Conservation (phyloP, 1,139 yeast species). For the Zygoascus hellenicus region DNA sequence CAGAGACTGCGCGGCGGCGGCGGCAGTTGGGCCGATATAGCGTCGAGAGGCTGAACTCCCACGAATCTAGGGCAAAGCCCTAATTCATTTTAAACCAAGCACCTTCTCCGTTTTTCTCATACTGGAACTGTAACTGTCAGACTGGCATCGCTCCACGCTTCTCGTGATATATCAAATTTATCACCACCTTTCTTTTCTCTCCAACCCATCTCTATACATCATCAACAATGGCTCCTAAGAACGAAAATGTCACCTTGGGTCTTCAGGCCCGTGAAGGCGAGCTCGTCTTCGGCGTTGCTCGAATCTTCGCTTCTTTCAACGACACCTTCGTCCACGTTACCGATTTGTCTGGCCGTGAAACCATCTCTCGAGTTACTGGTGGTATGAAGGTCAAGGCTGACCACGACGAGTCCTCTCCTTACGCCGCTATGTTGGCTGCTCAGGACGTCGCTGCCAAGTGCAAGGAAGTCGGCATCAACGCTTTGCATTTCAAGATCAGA, state of each 20-base stretch:
- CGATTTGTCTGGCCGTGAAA: conserved; percentile 99
- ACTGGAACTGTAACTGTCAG: not conserved
- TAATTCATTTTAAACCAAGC: not conserved
- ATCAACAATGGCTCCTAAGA: conserved; percentile 10
- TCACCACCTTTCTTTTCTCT: not conserved
- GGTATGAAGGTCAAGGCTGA: conserved; percentile 99
- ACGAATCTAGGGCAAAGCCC: conserved; percentile 4
- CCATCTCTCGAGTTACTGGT: conserved; percentile 99
- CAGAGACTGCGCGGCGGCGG: too few relatives aligned
- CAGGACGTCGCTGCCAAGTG: conserved; percentile 99
- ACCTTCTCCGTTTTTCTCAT: not conserved
- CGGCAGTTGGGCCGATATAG: too few relatives aligned
- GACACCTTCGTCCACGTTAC: conserved; percentile 99
- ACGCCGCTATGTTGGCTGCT: conserved; percentile 99
- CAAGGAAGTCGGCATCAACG: conserved; percentile 99
- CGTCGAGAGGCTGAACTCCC: too few relatives aligned
- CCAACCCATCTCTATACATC: conserved; percentile 2
- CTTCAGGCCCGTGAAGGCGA: conserved; percentile 91
- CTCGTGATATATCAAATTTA: too few relatives aligned
- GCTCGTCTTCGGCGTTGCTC: conserved; percentile 99
- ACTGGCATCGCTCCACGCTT: too few relatives aligned
- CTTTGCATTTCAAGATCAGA: conserved; percentile 99
- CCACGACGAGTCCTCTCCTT: conserved; percentile 99
- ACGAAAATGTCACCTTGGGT: conserved; percentile 59
- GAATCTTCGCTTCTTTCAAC: conserved; percentile 98